Base-by-base conservation (phyloP, 106 monocot genomes). In the Hemerocallis citrina region DNA sequence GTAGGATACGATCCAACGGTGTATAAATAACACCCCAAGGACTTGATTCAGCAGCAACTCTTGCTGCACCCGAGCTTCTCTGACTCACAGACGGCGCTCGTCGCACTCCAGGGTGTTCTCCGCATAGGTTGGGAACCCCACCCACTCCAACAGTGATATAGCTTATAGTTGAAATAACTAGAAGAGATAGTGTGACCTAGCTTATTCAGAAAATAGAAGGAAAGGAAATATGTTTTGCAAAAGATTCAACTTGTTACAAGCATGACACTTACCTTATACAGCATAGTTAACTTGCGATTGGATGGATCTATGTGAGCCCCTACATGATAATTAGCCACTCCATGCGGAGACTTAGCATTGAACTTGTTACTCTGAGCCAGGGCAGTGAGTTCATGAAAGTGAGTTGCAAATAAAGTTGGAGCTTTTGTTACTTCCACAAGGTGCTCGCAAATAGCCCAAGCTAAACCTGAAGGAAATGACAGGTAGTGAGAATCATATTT, bases 361-460 rank as follows among this genome's bases (percentile, higher is more conserved):
- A 56, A 40, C 32, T 67, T 57, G 57, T 69, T 68, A 73, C 49
- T 78, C n/a, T 81, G 80, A 57, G 75, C 83, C 50, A 96, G 79
- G 33, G 90, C 74, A 72, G 96, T 96, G 34, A 96, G 71, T 78
- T 96, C 96, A 65, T 96, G 96, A 57, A 96, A 96, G 54, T 96
- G 96, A 68, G 96, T 96, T 28, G 96, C 96, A 77, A 96, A 96
- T 36, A 96, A 64, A 10, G 96, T 88, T 58, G 96, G 96, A 25
- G 96, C 96, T 69, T 61, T 79, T 45, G 79, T 96, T 36, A 87
- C 79, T 19, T 81, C 71, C 28, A 96, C 84, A 79, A 96, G 81
- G 62, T 91, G 79, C 70, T 91, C 96, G 66, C 96, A 87, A 32
- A 96, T 96, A 50, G 96, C 96, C 96, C 91, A 96, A 68, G 96